These are phyloP conservation scores for Biscogniauxia mediterranea DNA, from an alignment of 2,329 filamentous ascomycete genomes.

Conservation along the genomic window DNA sequence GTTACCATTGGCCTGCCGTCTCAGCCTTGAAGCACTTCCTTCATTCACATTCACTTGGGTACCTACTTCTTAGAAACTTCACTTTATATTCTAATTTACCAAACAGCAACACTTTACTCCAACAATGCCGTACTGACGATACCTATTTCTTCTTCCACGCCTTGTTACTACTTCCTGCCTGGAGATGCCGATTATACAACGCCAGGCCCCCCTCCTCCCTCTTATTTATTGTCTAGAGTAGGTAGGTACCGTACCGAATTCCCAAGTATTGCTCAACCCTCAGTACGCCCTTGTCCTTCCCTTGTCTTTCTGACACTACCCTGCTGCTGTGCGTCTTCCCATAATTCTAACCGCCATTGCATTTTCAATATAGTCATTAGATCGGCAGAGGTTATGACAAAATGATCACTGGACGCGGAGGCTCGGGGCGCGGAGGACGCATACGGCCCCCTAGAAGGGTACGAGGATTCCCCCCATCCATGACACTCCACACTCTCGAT, in stretches of 20 bases:
- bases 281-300: too few species aligned
- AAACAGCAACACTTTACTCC: too few species aligned
- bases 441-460: slow-evolving; percentile 35
- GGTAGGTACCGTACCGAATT: too few species aligned
- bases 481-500: background rate
- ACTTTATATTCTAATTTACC: too few species aligned
- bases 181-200: background rate
- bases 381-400: slow-evolving; percentile 10
- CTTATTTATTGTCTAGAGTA: background rate
- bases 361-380: background rate
- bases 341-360: background rate
- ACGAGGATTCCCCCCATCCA: slow-evolving; percentile 8
- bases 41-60: too few species aligned
- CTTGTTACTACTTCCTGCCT: background rate
- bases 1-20: too few species aligned
- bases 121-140: too few species aligned
- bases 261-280: too few species aligned
- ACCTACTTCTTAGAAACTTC: too few species aligned
- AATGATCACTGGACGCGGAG: slow-evolving; percentile 36
- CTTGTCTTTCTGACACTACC: too few species aligned
- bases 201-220: background rate
- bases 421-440: slow-evolving; percentile 29
- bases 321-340: too few species aligned
- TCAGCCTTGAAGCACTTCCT: too few species aligned
- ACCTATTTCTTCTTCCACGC: background rate